Evolutionary conservation across 1,284 basidiomycete species (phyloP).

Genomic region (Ustilago vetiveriae): DNA sequence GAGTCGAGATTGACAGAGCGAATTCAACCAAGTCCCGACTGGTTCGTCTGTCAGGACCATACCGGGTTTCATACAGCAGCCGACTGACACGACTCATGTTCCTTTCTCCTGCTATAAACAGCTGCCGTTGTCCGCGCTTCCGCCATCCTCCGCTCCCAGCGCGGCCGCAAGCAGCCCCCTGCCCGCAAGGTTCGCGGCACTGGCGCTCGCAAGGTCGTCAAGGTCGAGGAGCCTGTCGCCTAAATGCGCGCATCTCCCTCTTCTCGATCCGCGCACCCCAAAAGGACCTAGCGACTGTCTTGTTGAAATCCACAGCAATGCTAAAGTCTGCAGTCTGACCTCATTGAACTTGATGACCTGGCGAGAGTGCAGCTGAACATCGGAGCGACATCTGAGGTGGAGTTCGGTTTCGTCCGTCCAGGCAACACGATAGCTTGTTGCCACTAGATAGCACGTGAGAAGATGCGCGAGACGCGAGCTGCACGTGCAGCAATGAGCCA

Average conservation of each 20-base stretch:
- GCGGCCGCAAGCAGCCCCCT: constrained; percentile 41
- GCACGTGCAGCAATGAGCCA: too few species aligned
- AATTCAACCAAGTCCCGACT: too few species aligned
- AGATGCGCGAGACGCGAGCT: too few species aligned
- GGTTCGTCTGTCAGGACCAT: too few species aligned
- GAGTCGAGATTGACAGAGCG: background rate
- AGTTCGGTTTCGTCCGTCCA: too few species aligned
- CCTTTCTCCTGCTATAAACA: constrained; percentile 13
- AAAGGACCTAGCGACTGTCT: constrained; percentile 9
- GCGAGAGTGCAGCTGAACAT: too few species aligned
- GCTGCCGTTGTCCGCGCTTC: constrained; percentile 64
- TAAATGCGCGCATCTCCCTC: constrained; percentile 11
- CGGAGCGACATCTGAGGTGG: too few species aligned
- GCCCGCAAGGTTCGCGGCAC: constrained; percentile 49
- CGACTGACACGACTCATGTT: constrained; percentile 14
- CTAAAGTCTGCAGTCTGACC: constrained; percentile 12
- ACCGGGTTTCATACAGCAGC: too few species aligned
- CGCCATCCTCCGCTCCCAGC: constrained; percentile 60
- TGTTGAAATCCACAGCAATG: constrained; percentile 16
- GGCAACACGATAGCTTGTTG: too few species aligned
- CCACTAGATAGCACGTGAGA: too few species aligned
- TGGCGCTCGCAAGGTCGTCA: constrained; percentile 46
- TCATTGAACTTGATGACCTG: too few species aligned
- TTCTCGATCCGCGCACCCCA: background rate
- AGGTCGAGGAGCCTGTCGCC: constrained; percentile 38